phyloP scores from a whole-genome alignment of 257 asterid species.

The Solanum ossicruentum region DNA sequence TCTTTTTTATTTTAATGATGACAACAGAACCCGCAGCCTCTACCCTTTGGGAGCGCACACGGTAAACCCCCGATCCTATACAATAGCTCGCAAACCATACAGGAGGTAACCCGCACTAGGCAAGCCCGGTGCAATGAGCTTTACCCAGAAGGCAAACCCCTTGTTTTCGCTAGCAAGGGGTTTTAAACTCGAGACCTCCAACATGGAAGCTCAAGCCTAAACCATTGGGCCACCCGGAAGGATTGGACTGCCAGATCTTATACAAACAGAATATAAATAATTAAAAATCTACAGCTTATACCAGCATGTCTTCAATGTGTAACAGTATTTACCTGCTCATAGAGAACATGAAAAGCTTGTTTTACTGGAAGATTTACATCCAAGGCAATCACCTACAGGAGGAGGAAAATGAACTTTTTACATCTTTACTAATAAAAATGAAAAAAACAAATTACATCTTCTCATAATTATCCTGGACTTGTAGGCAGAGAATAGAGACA shows the following conservation, averaged over 20 bases:
- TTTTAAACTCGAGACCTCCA: no score
- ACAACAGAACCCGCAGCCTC: no score
- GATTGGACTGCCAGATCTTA: neutral
- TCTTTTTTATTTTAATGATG: no score
- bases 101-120: no score
- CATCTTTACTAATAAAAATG: neutral
- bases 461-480: neutral
- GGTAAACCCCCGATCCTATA: no score
- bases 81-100: no score
- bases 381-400: constrained; percentile 51
- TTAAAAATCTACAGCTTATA: neutral
- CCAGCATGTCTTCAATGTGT: neutral
- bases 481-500: neutral
- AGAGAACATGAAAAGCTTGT: constrained; percentile 69
- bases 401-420: neutral
- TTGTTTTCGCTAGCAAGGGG: no score
- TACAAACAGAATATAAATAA: neutral
- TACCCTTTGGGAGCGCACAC: no score
- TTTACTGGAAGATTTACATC: constrained; percentile 66
- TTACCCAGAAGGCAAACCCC: no score
- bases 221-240: no score
- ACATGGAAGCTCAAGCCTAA: no score
- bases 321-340: constrained; percentile 50
- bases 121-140: no score
- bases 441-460: neutral